Conservation (phyloP, 495 filamentous ascomycete genomes). For the Neurospora intermedia region DNA sequence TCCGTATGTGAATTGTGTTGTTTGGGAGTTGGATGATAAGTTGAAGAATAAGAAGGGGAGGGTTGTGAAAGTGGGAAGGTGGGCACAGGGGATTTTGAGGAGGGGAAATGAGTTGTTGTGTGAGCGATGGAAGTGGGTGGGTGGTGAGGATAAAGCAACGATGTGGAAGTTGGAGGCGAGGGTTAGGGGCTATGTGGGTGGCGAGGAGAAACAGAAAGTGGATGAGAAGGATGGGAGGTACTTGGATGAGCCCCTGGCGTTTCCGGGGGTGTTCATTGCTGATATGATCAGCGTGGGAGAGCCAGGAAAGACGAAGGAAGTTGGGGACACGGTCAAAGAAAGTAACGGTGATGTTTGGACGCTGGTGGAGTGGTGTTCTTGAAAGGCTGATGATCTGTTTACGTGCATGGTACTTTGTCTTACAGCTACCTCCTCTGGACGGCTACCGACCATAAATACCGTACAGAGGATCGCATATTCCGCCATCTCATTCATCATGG, state of each 20-base stretch:
- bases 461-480: too few relatives aligned
- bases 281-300: not conserved
- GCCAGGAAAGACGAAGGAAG: not conserved
- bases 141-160: conserved; percentile 5
- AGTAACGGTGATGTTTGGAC: not conserved
- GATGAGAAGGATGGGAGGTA: not conserved
- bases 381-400: not conserved
- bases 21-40: conserved; percentile 31
- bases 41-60: conserved; percentile 12
- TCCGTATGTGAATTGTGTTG: conserved; percentile 31
- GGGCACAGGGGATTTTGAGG: conserved; percentile 22
- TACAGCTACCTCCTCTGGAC: not conserved
- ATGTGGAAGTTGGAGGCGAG: conserved; percentile 8
- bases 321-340: not conserved
- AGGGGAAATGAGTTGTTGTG: conserved; percentile 4
- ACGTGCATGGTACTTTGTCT: not conserved
- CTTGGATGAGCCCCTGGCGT: not conserved
- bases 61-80: conserved; percentile 32
- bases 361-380: not conserved
- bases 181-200: conserved; percentile 13
- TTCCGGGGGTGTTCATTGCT: not conserved
- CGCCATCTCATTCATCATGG: too few relatives aligned
- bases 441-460: not conserved
- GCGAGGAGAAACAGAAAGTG: not conserved
- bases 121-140: conserved; percentile 10